Evolutionary conservation across 2,329 filamentous ascomycete genomes (phyloP), one percentile per base, ranked within the genome.

Genomic region (Xylaria sp.): DNA sequence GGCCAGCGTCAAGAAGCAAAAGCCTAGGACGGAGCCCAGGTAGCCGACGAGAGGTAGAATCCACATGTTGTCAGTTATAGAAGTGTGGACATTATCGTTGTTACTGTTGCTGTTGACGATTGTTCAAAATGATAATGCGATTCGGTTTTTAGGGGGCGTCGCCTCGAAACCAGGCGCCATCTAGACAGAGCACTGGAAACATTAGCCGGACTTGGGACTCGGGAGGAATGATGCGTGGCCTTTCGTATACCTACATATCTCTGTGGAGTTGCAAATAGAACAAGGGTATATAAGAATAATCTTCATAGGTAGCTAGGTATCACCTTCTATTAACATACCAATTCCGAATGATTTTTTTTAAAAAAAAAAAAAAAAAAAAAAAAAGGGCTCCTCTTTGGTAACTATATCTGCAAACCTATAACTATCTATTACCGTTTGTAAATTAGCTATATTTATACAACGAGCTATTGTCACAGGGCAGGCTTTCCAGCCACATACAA

Each of bases 1-100:
- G 65, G 95, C 94, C 69, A 99, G 86, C 21, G 96, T 98, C 73
- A 99, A 85, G 82, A 99, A 98, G 77, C 89, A 89, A 84, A 99
- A 99, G 79, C 95, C 95, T 69, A 97, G 84, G 71, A 94, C 82
- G 74, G 97, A 89, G 77, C 96, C 96, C 39, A 94, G 81, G 78
- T 97, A 98, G 76, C 96, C 96, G 76, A 99, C 85, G 51, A 98
- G 84, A 76, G 95, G 94, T 77, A 99, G 84, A 84, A 99, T 93
- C 93, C 94, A 98, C 96, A 98, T 98, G 72, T 71, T 88, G 78
- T 48, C 50, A 9, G n/a, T 55, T 70, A 72, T 56, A 39, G 11
- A n/a, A 32, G n/a, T n/a, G 48, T 61, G 65, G 19, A 30, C 64
- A 70, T 70, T 62, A 45, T 62, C 56, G 39, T 47, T 50, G 21